Base-by-base conservation (phyloP, 2,329 filamentous ascomycete genomes). In the Clonostachys rosea region DNA sequence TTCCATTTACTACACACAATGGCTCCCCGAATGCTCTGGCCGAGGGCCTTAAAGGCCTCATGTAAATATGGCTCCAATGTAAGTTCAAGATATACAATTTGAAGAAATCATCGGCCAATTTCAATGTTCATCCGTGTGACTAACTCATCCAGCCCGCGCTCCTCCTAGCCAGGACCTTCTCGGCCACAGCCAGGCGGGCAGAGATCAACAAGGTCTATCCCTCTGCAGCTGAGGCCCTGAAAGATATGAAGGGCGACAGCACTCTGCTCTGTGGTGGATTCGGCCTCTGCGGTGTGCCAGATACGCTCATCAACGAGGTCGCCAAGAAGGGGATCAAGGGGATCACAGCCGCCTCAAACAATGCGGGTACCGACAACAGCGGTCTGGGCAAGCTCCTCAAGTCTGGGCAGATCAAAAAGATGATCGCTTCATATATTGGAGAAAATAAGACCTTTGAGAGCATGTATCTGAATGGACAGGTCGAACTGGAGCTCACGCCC, bases 261-360 rank as follows among this genome's bases (percentile, higher is more conserved):
- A 87, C 81, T 0, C 73, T 92, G 35, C 71, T 92, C 47, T 89
- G 87, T 59, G 84, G 87, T 14, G 89, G 88, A 2, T 92, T 92
- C 62, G 89, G 89, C n/a, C 76, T 92, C 12, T 91, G 86, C 55
- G 88, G 88, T 53, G 85, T 91, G 16, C 81, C 84, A 47, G 80
- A 81, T 83, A 68, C 47, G 70, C 57, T 44, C 12, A 42, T n/a
- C 17, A 40, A 11, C 37, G 16, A 33, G 30, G 16, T 11, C n/a
- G n/a, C 13, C 62, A 75, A 90, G 59, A 90, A 87, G 0, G 68
- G 91, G 7, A 91, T 91, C 56, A 73, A 80, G 39, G 83, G 84
- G 2, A 73, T 92, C 33, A 90, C 86, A 1, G 87, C 86, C 17
- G 84, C 91, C 3, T 91, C 87, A 44, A 92, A 92, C 61, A 92